phyloP scores from a whole-genome alignment of 2,329 filamentous ascomycete species.

The Camillea tinctor region DNA sequence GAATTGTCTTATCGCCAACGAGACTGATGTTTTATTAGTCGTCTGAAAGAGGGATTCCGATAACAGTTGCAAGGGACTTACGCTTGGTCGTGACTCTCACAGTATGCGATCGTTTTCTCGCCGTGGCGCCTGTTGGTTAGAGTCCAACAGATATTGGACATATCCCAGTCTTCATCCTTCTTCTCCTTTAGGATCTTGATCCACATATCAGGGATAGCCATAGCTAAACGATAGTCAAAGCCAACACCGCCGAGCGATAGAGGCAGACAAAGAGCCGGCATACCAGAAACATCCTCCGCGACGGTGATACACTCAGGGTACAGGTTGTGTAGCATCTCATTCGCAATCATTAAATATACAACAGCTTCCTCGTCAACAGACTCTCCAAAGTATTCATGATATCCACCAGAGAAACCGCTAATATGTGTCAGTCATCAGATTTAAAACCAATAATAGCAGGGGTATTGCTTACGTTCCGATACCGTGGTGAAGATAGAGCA shows the following conservation, averaged over 20 bases:
- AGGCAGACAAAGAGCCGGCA: constrained; percentile 92
- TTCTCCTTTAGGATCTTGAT: constrained; percentile 98
- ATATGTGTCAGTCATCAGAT: constrained; percentile 24
- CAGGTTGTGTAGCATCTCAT: constrained; percentile 89
- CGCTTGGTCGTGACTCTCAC: constrained; percentile 97
- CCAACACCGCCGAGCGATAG: constrained; percentile 86
- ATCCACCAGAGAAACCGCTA: constrained; percentile 93
- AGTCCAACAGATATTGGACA: constrained; percentile 80
- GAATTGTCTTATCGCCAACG: constrained; percentile 92
- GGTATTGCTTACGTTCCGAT: constrained; percentile 77
- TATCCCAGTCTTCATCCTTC: constrained; percentile 88
- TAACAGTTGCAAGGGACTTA: constrained; percentile 50
- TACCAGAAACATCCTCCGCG: constrained; percentile 95
- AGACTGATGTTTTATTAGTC: constrained; percentile 53
- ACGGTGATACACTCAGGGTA: constrained; percentile 89
- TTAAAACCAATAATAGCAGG: not conserved
- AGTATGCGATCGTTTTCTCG: constrained; percentile 98
- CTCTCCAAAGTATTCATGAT: constrained; percentile 94
- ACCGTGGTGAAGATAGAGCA: constrained; percentile 94
- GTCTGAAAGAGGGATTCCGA: not conserved
- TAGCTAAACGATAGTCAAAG: constrained; percentile 95
- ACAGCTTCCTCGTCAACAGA: constrained; percentile 90
- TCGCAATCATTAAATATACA: constrained; percentile 93
- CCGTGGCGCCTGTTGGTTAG: constrained; percentile 90
- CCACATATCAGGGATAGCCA: constrained; percentile 98